Percentiles rank a stretch among this genome's conserved stretches.
Conservation (phyloP, 2,329 filamentous ascomycete genomes). For the Botrytis sinoallii region DNA sequence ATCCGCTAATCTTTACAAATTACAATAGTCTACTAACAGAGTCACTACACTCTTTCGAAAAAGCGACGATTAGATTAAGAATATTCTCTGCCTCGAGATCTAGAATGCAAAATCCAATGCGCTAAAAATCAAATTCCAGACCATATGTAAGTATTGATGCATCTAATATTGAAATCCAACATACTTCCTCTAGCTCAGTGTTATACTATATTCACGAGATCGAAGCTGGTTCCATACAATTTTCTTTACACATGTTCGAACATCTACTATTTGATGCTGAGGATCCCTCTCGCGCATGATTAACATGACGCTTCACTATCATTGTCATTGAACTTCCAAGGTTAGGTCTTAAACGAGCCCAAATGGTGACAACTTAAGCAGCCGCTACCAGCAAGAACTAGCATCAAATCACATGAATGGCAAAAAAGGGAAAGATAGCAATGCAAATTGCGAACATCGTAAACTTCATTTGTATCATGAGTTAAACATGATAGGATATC, state of each 20-base stretch:
- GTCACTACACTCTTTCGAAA: too few relatives aligned
- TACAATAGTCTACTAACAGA: too few relatives aligned
- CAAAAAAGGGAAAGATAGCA: background rate
- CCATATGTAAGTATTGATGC: too few relatives aligned
- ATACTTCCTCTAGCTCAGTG: too few relatives aligned
- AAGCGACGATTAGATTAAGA: rapidly evolving
- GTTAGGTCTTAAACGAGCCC: background rate
- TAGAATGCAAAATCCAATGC: too few relatives aligned
- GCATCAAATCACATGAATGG: background rate
- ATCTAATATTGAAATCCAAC: too few relatives aligned
- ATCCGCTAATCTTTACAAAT: rapidly evolving
- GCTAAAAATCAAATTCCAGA: too few relatives aligned
- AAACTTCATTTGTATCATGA: conserved; percentile 15
- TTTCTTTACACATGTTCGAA: background rate
- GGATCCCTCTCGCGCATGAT: background rate
- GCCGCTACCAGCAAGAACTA: background rate
- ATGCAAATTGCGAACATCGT: background rate
- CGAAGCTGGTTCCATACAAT: background rate
- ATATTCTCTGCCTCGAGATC: rapidly evolving
- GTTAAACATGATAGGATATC: conserved; percentile 19
- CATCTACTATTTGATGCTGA: background rate
- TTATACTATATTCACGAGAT: background rate
- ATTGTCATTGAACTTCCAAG: background rate
- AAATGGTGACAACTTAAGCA: background rate
- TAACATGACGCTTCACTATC: background rate